phyloP scores from a whole-genome alignment of 1,139 yeast species.

The Protomyces macrosporus region DNA sequence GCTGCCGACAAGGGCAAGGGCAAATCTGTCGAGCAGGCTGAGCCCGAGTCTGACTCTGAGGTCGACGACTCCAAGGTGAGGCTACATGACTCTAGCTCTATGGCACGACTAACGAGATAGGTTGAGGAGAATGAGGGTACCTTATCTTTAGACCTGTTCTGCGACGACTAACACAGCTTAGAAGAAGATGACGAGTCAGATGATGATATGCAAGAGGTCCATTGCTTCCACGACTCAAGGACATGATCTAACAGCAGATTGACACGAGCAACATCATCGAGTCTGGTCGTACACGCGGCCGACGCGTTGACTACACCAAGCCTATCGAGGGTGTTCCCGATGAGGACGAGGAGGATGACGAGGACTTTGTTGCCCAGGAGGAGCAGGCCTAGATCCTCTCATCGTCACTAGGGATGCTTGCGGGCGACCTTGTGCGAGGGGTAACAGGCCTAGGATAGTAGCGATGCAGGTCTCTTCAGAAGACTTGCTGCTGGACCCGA shows the following conservation, averaged over 20 bases:
- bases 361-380: not conserved
- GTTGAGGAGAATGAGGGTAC: constrained; percentile 14
- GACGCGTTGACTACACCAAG: constrained; percentile 72
- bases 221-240: not conserved
- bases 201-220: constrained; percentile 65
- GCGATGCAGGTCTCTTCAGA: no score
- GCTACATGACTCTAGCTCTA: not conserved
- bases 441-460: no score
- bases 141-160: not conserved
- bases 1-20: constrained; percentile 1
- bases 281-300: constrained; percentile 85
- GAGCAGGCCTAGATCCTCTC: not conserved
- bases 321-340: constrained; percentile 32
- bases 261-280: constrained; percentile 79
- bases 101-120: not conserved
- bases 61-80: constrained; percentile 23
- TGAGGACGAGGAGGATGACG: constrained; percentile 29
- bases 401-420: not conserved
- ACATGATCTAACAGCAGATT: constrained; percentile 40
- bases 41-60: constrained; percentile 28
- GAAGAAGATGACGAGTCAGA: constrained; percentile 53
- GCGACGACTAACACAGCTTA: not conserved
- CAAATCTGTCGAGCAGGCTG: constrained; percentile 32
- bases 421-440: no score
- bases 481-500: no score